phyloP scores from a whole-genome alignment of 2,329 filamentous ascomycete species.

The Eutypa lata region DNA sequence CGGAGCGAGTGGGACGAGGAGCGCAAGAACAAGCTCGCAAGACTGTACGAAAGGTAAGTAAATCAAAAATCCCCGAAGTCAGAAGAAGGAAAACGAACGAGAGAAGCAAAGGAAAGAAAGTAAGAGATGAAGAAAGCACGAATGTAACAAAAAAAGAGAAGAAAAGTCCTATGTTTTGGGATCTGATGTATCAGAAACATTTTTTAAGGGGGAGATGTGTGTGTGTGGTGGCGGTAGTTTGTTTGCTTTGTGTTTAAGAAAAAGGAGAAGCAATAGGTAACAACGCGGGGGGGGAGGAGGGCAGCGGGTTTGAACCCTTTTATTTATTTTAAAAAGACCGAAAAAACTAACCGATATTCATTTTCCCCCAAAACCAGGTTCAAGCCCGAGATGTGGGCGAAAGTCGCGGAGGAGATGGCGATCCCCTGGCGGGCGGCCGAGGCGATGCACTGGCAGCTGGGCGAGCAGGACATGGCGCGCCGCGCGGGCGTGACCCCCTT shows the following conservation, averaged over 20 bases:
- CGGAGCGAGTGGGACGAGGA: conserved; percentile 96
- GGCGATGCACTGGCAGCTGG: conserved; percentile 97
- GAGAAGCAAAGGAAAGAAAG: background rate
- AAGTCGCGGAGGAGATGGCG: conserved; percentile 90
- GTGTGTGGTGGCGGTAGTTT: too few relatives aligned
- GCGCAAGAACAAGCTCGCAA: conserved; percentile 92
- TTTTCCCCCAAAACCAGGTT: conserved; percentile 60
- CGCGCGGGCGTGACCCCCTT: conserved; percentile 89
- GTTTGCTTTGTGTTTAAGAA: too few relatives aligned
- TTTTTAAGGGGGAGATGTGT: too few relatives aligned
- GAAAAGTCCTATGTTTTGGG: too few relatives aligned
- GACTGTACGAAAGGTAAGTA: conserved; percentile 87
- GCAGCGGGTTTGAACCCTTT: too few relatives aligned
- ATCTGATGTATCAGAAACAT: too few relatives aligned
- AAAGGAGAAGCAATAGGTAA: too few relatives aligned
- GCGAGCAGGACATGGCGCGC: conserved; percentile 88
- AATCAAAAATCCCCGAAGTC: background rate
- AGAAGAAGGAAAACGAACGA: background rate
- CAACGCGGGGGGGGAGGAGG: too few relatives aligned
- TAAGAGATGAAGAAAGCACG: background rate
- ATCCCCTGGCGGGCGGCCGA: conserved; percentile 95
- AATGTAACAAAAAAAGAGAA: conserved; percentile 3
- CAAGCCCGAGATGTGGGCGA: conserved; percentile 97
- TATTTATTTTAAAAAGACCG: too few relatives aligned
- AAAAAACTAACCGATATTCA: background rate